Base-by-base conservation (phyloP, 257 asterid species). In the Fraxinus americana region DNA sequence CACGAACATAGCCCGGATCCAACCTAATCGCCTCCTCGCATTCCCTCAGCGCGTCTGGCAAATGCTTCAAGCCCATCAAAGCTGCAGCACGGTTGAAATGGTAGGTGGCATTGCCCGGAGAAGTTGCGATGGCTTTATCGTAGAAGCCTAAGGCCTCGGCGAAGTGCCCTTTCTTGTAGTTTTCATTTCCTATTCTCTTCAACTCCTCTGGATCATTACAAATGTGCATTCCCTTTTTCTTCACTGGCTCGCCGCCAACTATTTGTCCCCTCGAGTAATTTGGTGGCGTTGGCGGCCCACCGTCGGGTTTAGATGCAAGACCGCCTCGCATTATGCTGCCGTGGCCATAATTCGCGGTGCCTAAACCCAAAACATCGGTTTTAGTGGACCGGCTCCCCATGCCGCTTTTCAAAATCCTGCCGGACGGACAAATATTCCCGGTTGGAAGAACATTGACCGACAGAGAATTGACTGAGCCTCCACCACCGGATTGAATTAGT, bases 81-180 rank as follows among this genome's bases (percentile, higher is more conserved):
- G 97, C 92, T 3, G 97, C 99, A 0, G 99, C 90, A 67, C 92
- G 82, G 76, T 95, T 95, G 83, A 83, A 95, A 81, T 89, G 94
- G 83, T 77, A 90, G 2, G 97, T 83, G 0, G 99, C 93, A 83
- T 89, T 95, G 4, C 84, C 87, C 0, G 97, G 93, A 1, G 90
- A 84, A 25, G 90, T 36, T 1, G 87, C 86, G 50, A 95, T 95
- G 5, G 99, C 99, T 84, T 83, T 93, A 6, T 95, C 97, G 69
- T 93, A 95, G 36, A 87, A 83, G 78, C 83, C 71, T 79, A 93
- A 82, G 66, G 99, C 97, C 87, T 93, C 97, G 0, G 78, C 63
- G 43, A 86, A 93, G 67, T 88, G 67, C 19, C 99, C 98, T 85
- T 82, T 90, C 71, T 79, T 87, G 80, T 91, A 90, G 79, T 74